phyloP scores from a whole-genome alignment of 805 yeast genomes.

The Candida peoriensis region DNA sequence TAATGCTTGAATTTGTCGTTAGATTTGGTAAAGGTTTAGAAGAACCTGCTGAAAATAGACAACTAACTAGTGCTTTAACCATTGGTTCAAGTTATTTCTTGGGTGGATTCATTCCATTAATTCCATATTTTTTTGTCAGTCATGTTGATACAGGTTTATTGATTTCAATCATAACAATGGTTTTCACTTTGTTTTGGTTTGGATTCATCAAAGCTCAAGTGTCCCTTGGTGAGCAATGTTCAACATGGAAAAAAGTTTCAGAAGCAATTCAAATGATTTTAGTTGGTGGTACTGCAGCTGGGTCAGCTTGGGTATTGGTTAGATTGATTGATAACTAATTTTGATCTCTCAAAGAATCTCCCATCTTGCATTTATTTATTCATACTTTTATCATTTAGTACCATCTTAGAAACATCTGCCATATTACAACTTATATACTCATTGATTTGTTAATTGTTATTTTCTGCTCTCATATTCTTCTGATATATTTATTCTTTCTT shows the following conservation, averaged over 20 bases:
- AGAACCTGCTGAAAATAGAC: slow-evolving; percentile 92
- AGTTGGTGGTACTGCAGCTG: slow-evolving; percentile 98
- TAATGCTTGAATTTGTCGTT: slow-evolving; percentile 81
- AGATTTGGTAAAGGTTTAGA: slow-evolving; percentile 90
- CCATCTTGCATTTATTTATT: not conserved
- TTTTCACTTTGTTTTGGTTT: slow-evolving; percentile 76
- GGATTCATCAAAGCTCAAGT: slow-evolving; percentile 83
- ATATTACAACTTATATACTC: not conserved
- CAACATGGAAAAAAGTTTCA: slow-evolving; percentile 49
- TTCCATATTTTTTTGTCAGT: slow-evolving; percentile 82
- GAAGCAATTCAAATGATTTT: slow-evolving; percentile 91
- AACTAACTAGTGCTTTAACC: slow-evolving; percentile 80
- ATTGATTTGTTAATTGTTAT: not conserved
- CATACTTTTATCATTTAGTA: not conserved
- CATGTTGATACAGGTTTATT: slow-evolving; percentile 76
- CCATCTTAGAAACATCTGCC: not conserved
- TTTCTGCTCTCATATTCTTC: too few relatives aligned
- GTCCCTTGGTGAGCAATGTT: slow-evolving; percentile 76
- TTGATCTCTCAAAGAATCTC: slow-evolving; percentile 6
- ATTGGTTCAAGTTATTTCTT: slow-evolving; percentile 85
- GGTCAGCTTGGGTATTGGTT: slow-evolving; percentile 93
- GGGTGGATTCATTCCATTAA: slow-evolving; percentile 88
- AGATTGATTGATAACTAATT: slow-evolving; percentile 72
- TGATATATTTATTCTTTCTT: too few relatives aligned
- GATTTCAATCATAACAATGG: slow-evolving; percentile 75